These are phyloP conservation scores for Mycena floridula DNA, from an alignment of 768 basidiomycete genomes.

Conservation along the genomic window DNA sequence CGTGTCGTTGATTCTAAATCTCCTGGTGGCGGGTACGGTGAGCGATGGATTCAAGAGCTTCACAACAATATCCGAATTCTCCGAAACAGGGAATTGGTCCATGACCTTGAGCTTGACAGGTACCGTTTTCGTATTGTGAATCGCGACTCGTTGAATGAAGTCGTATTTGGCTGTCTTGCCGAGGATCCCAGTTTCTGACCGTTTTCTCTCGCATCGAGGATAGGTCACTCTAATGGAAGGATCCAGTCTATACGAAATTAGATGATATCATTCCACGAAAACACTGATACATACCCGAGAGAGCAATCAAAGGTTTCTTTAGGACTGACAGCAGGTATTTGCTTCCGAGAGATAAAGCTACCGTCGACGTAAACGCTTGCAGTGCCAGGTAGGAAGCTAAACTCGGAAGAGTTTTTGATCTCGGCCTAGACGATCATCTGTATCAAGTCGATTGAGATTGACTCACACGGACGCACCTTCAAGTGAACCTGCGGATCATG, in stretches of 20 bases:
- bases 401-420: conserved; percentile 49
- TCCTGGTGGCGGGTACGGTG: background rate
- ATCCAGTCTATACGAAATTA: conserved; percentile 23
- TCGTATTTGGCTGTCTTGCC: conserved; percentile 23
- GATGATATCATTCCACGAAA: background rate
- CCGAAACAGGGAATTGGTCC: conserved; percentile 33
- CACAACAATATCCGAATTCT: conserved; percentile 17
- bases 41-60: conserved; percentile 13
- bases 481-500: conserved; percentile 30
- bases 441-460: background rate
- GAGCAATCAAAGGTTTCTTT: conserved; percentile 40
- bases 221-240: conserved; percentile 35
- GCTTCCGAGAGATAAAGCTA: conserved; percentile 45
- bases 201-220: conserved; percentile 28
- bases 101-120: conserved; percentile 26
- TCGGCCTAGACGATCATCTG: conserved; percentile 26
- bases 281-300: conserved; percentile 30
- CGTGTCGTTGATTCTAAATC: conserved; percentile 15
- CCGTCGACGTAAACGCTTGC: conserved; percentile 52
- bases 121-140: conserved; percentile 30
- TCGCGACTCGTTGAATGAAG: conserved; percentile 30
- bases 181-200: conserved; percentile 27
- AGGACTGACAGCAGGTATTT: conserved; percentile 34
- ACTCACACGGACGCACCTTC: conserved; percentile 19
- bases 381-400: conserved; percentile 40